Evolutionary conservation across 176 grass and related monocot genomes (phyloP).

Genomic region (Rhynchospora tenuis): DNA sequence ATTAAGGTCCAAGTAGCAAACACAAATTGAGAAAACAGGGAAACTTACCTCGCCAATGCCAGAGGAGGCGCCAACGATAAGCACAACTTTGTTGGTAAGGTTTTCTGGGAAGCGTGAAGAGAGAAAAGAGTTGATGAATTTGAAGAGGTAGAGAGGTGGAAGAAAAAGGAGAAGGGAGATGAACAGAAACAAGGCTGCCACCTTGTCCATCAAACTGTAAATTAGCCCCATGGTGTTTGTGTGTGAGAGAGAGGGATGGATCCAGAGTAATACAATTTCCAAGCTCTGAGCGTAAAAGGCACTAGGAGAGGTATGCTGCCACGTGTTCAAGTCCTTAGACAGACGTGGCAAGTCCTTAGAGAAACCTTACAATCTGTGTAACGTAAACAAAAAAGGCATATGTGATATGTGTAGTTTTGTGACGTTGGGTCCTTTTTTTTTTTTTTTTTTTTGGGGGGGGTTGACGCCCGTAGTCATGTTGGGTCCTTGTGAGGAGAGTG

Average conservation of each 20-base stretch:
- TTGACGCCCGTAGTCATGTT: no score
- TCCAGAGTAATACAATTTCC: not conserved
- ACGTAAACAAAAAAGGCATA: not conserved
- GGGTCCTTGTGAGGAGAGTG: no score
- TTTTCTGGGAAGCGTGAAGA: conserved; percentile 40
- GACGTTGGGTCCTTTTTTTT: not conserved
- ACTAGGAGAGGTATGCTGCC: not conserved
- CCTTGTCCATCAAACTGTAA: not conserved
- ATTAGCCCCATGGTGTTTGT: not conserved
- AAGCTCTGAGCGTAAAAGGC: not conserved
- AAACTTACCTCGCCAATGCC: conserved; percentile 65
- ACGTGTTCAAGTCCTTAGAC: not conserved
- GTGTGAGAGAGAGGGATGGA: not conserved
- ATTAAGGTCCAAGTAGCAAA: not conserved
- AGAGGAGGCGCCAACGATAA: conserved; percentile 71
- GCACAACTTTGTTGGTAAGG: conserved; percentile 56
- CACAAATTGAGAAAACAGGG: not conserved
- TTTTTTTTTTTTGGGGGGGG: no score
- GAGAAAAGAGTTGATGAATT: conserved; percentile 38
- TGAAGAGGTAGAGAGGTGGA: conserved; percentile 53
- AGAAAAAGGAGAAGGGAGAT: conserved; percentile 33
- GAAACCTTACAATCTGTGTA: not conserved
- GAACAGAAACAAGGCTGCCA: not conserved
- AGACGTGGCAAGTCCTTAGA: not conserved
- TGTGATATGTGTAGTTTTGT: not conserved